A percentile compares a stretch with the other conserved stretches of the same genome.
These are phyloP conservation scores for Trichoderma sp. DNA, from an alignment of 2,329 filamentous ascomycete species.

Conservation along the genomic window DNA sequence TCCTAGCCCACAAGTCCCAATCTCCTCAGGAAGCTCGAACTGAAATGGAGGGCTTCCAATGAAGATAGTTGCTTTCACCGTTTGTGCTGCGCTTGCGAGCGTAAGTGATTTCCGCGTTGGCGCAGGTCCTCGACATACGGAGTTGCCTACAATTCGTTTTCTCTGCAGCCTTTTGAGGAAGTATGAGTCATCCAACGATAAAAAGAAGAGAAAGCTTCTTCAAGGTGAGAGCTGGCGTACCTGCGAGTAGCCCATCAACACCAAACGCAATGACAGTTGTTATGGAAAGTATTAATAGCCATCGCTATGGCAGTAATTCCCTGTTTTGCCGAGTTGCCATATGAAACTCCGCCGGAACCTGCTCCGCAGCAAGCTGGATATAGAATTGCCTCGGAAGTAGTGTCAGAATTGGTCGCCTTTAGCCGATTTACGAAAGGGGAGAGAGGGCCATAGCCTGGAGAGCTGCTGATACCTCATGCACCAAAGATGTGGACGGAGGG, in stretches of 20 bases:
- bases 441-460: not conserved
- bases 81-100: not conserved
- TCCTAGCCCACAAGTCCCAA: not conserved
- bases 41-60: not conserved
- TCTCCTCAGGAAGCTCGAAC: not conserved
- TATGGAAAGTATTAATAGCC: not conserved
- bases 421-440: not conserved
- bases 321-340: not conserved
- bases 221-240: not conserved
- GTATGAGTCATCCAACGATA: not conserved
- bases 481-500: not conserved
- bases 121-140: not conserved
- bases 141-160: not conserved
- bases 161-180: not conserved
- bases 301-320: not conserved
- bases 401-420: not conserved
- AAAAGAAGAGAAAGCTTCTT: not conserved
- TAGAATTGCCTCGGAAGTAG: not conserved
- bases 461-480: not conserved
- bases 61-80: not conserved
- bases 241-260: not conserved
- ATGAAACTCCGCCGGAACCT: not conserved
- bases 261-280: not conserved
- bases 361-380: not conserved
- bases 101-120: not conserved